These are phyloP conservation scores for Chaetomidium leptoderma DNA, from an alignment of 495 filamentous ascomycete genomes.

Conservation along the genomic window DNA sequence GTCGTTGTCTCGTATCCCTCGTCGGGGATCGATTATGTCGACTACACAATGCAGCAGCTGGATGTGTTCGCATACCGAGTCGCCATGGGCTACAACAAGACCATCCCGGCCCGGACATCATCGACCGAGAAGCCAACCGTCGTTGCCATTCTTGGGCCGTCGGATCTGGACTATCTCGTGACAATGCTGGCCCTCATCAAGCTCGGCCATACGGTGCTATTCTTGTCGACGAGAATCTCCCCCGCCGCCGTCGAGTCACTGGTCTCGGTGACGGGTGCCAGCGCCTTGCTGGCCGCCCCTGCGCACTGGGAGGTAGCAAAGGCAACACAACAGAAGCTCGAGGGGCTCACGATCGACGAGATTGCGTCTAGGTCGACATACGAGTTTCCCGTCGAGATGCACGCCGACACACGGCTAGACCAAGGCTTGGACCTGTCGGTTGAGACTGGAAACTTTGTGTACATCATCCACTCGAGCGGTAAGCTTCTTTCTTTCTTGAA, in stretches of 20 bases:
- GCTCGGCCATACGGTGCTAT: background rate
- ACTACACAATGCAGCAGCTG: slow-evolving; percentile 1
- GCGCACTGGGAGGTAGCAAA: background rate
- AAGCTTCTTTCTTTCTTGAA: background rate
- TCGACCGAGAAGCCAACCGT: background rate
- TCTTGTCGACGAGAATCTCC: background rate
- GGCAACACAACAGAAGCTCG: background rate
- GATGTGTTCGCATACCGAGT: background rate
- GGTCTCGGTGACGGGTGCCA: background rate
- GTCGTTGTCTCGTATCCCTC: background rate
- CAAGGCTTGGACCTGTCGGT: background rate
- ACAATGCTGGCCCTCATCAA: background rate
- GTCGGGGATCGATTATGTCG: background rate
- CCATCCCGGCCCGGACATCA: background rate
- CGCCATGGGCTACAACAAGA: background rate
- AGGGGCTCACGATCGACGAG: background rate
- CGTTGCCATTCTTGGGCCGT: background rate
- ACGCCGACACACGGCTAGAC: background rate
- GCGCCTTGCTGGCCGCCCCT: background rate
- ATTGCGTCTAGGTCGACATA: background rate
- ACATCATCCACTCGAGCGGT: slow-evolving; percentile 1
- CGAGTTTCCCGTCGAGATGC: background rate
- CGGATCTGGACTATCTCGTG: background rate
- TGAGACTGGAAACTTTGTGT: background rate
- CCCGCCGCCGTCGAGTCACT: background rate